Evolutionary conservation across 176 grass and related monocot genomes (phyloP).

Genomic region (Aegilops bicornis): DNA sequence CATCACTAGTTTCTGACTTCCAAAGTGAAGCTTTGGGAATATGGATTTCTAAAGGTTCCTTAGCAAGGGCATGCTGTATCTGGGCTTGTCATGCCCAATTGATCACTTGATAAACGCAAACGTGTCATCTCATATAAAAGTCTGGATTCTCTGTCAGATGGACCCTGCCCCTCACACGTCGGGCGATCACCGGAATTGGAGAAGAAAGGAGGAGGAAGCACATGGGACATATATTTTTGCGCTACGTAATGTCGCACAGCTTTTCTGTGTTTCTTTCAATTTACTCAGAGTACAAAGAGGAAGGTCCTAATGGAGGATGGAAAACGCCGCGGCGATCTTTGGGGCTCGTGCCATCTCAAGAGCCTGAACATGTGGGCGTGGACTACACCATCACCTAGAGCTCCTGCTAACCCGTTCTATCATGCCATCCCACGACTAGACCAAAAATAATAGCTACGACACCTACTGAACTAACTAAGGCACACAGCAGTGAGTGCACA

Average conservation of each 20-base stretch:
- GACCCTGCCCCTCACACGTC: no score
- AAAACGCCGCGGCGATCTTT: not conserved
- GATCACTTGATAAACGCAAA: not conserved
- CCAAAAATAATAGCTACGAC: no score
- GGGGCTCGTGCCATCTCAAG: not conserved
- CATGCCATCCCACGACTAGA: no score
- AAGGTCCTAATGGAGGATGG: not conserved
- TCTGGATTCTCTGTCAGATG: not conserved
- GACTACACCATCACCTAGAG: not conserved
- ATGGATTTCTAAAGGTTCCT: not conserved
- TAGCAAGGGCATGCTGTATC: not conserved
- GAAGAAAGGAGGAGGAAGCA: no score
- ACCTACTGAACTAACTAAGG: not conserved
- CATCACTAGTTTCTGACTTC: constrained; percentile 29
- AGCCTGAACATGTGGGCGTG: not conserved
- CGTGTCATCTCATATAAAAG: not conserved
- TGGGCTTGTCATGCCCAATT: not conserved
- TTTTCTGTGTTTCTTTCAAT: no score
- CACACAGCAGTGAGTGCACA: not conserved
- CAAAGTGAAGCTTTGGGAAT: not conserved
- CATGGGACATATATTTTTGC: no score
- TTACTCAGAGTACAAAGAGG: not conserved
- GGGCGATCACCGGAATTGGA: no score
- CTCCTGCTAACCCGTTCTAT: no score
- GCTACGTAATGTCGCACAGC: no score